Evolutionary conservation across 495 filamentous ascomycete species (phyloP), one percentile per base, ranked within the genome.

Genomic region (Penicillium soppii): DNA sequence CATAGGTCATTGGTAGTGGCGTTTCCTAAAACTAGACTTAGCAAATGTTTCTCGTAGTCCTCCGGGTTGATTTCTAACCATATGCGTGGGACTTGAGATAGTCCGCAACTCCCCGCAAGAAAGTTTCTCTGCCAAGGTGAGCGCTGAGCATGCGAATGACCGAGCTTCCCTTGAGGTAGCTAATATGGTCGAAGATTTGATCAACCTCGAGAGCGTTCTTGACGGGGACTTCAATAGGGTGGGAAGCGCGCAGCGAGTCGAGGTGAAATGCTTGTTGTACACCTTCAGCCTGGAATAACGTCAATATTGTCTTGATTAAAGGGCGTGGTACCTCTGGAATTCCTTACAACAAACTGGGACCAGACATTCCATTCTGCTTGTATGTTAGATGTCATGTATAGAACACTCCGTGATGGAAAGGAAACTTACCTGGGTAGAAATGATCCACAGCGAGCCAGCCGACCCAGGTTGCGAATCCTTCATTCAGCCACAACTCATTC

Each of bases 381-480:
- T 33, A 27, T 38, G 17, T 61, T 52, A 63, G 44, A 30, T 13
- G 25, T 22, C 20, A 19, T 9, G 29, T 23, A 10, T 29, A 46
- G 33, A 7, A 20, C 4, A 10, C 16, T 20, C 23, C 17, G 13
- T 12, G 9, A 25, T 20, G 10, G 37, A 20, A 36, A 16, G 1
- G 16, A 27, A 19, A 55, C 73, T 58, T 66, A 84, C 82, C 79
- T 5, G 91, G 92, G 71, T 96, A 87, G 52, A 97, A 84, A 66
- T 94, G 82, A 67, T 96, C 89, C 19, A 90, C 84, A 13, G 92
- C 92, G 43, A 91, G 80, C 92, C 92, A 98, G 42, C 92, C 92
- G 42, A 96, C 90, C 94, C 92, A 97, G 4, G 94, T 98, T 19
- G 94, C 94, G 68, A 98, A 98, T 2, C 92, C 92, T 68, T 97